Conservation (phyloP, 345 rosid species). For the Lepidium sativum region DNA sequence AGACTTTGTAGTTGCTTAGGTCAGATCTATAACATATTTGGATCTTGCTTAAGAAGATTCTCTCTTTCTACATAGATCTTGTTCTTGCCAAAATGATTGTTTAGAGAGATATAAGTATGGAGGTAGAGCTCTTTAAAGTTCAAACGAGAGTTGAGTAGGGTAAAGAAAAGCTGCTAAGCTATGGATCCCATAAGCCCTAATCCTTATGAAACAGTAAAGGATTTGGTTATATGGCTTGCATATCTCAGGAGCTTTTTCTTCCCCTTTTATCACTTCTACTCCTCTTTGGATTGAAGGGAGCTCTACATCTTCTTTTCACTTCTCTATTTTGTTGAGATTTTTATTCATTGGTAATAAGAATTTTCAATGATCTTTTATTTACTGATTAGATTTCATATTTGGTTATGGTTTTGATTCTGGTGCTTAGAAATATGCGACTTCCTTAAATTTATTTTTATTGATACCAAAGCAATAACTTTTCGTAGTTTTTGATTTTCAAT, state of each 20-base stretch:
- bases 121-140: slow-evolving; percentile 89
- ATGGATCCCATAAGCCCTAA: slow-evolving; percentile 80
- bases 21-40: slow-evolving; percentile 6
- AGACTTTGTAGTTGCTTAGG: not conserved
- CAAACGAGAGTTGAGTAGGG: slow-evolving; percentile 65
- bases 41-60: not conserved
- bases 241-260: slow-evolving; percentile 75
- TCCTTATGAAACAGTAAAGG: slow-evolving; percentile 3
- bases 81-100: not conserved
- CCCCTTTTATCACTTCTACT: slow-evolving; percentile 34
- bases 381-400: too few relatives aligned
- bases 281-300: slow-evolving; percentile 98
- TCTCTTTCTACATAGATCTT: not conserved
- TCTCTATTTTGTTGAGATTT: not conserved
- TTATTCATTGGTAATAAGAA: too few relatives aligned
- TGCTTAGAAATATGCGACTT: too few relatives aligned
- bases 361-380: too few relatives aligned
- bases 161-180: slow-evolving; percentile 70
- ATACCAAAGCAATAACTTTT: too few relatives aligned
- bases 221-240: slow-evolving; percentile 77
- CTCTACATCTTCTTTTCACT: slow-evolving; percentile 39
- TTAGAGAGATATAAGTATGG: not conserved
- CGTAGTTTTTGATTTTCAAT: too few relatives aligned
- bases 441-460: too few relatives aligned
- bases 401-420: too few relatives aligned